A percentile compares a stretch with the other conserved stretches of the same genome.
Conservation (phyloP, 2,329 filamentous ascomycete genomes). For the Macrophomina tecta region DNA sequence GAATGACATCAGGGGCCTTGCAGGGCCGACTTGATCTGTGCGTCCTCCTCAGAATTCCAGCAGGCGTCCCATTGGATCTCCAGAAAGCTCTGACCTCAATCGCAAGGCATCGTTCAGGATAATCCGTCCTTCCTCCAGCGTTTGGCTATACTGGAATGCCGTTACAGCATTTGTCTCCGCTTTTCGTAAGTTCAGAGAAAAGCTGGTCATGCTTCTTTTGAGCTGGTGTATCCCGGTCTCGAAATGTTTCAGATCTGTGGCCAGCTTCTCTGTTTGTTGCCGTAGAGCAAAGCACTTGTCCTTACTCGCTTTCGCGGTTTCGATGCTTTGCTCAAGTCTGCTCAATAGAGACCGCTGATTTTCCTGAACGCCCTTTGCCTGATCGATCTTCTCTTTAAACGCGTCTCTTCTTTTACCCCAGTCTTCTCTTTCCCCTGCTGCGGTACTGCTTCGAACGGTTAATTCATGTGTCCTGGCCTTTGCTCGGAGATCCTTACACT, state of each 20-base stretch:
- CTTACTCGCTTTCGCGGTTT: not conserved
- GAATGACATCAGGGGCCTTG: not conserved
- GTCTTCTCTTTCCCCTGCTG: not conserved
- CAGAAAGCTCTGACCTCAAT: not conserved
- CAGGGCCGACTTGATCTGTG: not conserved
- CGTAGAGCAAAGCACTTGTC: not conserved
- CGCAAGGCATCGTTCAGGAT: conserved; percentile 14
- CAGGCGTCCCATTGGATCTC: not conserved
- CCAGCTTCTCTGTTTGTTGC: not conserved
- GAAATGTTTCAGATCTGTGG: conserved; percentile 1
- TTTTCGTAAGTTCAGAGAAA: not conserved
- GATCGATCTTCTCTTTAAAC: conserved; percentile 11
- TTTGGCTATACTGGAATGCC: conserved; percentile 23
- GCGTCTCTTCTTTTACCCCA: conserved; percentile 7
- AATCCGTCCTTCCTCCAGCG: conserved; percentile 12
- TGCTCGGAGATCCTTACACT: not conserved
- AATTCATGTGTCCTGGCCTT: too few species aligned
- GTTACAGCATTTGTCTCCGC: conserved; percentile 16
- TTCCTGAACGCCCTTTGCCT: conserved; percentile 2
- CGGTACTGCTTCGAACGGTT: not conserved
- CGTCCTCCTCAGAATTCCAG: not conserved
- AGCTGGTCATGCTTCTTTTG: conserved; percentile 12
- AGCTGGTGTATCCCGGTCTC: conserved; percentile 8
- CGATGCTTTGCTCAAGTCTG: not conserved
- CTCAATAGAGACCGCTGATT: not conserved